These are phyloP conservation scores for Aspergillus fischeri DNA, from an alignment of 2,329 filamentous ascomycete genomes.

Conservation along the genomic window DNA sequence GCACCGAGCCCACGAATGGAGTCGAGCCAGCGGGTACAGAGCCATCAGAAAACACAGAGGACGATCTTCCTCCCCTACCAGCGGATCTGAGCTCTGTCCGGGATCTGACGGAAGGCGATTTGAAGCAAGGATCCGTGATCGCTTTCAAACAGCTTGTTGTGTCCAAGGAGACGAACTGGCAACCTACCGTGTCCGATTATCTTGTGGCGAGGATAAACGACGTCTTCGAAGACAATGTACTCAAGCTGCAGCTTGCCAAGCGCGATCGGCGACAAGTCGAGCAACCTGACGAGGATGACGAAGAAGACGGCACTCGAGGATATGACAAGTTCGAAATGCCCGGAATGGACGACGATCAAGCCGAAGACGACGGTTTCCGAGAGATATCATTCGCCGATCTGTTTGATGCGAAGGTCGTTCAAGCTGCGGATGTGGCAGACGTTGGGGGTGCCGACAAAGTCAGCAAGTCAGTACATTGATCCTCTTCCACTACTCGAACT, in stretches of 20 bases:
- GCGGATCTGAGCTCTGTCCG: constrained; percentile 64
- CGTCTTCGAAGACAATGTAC: constrained; percentile 48
- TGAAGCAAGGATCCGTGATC: constrained; percentile 38
- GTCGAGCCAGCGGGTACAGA: constrained; percentile 14
- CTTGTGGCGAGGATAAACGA: constrained; percentile 64
- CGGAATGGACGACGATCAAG: constrained; percentile 54
- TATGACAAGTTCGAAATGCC: constrained; percentile 78
- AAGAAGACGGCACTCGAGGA: constrained; percentile 64
- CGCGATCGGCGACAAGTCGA: constrained; percentile 56
- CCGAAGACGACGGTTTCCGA: constrained; percentile 58
- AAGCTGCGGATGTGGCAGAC: constrained; percentile 33
- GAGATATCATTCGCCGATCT: constrained; percentile 59
- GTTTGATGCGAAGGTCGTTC: constrained; percentile 64
- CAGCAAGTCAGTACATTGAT: constrained; percentile 39
- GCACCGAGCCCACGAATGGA: constrained; percentile 8
- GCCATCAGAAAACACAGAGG: constrained; percentile 39
- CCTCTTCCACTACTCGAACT: constrained; percentile 16
- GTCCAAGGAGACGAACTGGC: constrained; percentile 45
- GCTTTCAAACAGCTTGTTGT: constrained; percentile 47
- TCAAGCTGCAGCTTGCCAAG: constrained; percentile 64
- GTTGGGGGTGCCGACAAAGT: constrained; percentile 26
- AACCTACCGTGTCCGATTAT: constrained; percentile 49
- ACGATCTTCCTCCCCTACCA: constrained; percentile 46
- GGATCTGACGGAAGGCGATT: constrained; percentile 28
- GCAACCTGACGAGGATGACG: constrained; percentile 56